Conservation (phyloP, 1,139 yeast species). For the Groenewaldozyma auringiensis region DNA sequence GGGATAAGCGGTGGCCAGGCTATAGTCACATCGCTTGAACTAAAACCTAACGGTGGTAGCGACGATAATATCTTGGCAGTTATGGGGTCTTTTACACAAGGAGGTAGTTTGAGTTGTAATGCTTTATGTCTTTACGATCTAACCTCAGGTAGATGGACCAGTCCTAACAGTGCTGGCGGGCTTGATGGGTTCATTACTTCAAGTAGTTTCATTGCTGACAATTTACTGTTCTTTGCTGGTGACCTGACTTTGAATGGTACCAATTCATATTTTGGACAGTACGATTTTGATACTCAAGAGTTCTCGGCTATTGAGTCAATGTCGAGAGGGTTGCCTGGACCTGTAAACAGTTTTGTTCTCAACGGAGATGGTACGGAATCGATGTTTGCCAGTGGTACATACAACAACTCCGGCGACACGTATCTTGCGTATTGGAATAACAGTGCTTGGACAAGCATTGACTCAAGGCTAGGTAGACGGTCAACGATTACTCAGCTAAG, state of each 20-base stretch:
- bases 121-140: slow-evolving; percentile 65
- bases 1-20: slow-evolving; percentile 27
- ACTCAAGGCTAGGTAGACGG: slow-evolving; percentile 31
- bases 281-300: slow-evolving; percentile 40
- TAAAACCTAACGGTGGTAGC: slow-evolving; percentile 33
- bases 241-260: slow-evolving; percentile 40
- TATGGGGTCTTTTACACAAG: slow-evolving; percentile 66
- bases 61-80: slow-evolving; percentile 48
- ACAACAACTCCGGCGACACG: slow-evolving; percentile 30
- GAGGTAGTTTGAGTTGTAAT: slow-evolving; percentile 53
- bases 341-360: slow-evolving; percentile 43
- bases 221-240: slow-evolving; percentile 57
- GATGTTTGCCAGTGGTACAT: slow-evolving; percentile 49
- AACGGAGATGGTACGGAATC: slow-evolving; percentile 44
- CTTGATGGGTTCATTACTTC: slow-evolving; percentile 49
- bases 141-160: slow-evolving; percentile 47
- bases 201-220: slow-evolving; percentile 45
- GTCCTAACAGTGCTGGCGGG: slow-evolving; percentile 37
- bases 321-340: slow-evolving; percentile 32
- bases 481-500: slow-evolving; percentile 30
- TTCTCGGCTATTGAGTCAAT: slow-evolving; percentile 20
- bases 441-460: slow-evolving; percentile 28
- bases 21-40: slow-evolving; percentile 46
- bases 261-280: slow-evolving; percentile 41
- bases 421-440: slow-evolving; percentile 31